These are phyloP conservation scores for Phytopythium chamaehyphon DNA, from an alignment of 352 stramenopile species.

Conservation along the genomic window DNA sequence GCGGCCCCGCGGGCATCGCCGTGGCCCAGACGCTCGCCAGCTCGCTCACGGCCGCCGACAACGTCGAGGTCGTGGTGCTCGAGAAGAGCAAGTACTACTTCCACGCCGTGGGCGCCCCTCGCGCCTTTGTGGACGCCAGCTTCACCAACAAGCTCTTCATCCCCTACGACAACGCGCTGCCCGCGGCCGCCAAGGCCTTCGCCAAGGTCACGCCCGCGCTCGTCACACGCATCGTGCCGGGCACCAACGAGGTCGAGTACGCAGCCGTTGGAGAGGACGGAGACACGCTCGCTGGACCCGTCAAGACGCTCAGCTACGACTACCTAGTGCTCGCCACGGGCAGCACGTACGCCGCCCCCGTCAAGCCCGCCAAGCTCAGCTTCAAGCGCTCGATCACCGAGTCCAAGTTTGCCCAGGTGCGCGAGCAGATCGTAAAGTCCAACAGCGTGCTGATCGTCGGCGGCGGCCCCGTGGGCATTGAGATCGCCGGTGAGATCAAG, in stretches of 20 bases:
- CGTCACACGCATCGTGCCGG: constrained; percentile 27
- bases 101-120: constrained; percentile 34
- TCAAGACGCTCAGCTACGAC: constrained; percentile 43
- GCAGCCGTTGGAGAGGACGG: constrained; percentile 24
- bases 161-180: constrained; percentile 45
- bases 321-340: constrained; percentile 59
- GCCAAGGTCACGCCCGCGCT: constrained; percentile 39
- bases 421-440: constrained; percentile 34
- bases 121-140: constrained; percentile 35
- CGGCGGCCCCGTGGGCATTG: constrained; percentile 50
- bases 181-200: constrained; percentile 23
- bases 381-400: constrained; percentile 29
- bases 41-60: constrained; percentile 25
- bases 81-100: constrained; percentile 59
- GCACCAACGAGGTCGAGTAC: constrained; percentile 37
- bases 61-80: constrained; percentile 39
- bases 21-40: constrained; percentile 33
- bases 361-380: constrained; percentile 42
- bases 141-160: constrained; percentile 56
- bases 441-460: constrained; percentile 53
- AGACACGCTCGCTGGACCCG: constrained; percentile 16
- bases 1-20: constrained; percentile 38
- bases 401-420: constrained; percentile 29
- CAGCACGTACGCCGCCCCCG: constrained; percentile 51
- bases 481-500: constrained; percentile 61